Evolutionary conservation across 176 grass and related monocot species (phyloP).

Genomic region (Miscanthus lutarioriparius): DNA sequence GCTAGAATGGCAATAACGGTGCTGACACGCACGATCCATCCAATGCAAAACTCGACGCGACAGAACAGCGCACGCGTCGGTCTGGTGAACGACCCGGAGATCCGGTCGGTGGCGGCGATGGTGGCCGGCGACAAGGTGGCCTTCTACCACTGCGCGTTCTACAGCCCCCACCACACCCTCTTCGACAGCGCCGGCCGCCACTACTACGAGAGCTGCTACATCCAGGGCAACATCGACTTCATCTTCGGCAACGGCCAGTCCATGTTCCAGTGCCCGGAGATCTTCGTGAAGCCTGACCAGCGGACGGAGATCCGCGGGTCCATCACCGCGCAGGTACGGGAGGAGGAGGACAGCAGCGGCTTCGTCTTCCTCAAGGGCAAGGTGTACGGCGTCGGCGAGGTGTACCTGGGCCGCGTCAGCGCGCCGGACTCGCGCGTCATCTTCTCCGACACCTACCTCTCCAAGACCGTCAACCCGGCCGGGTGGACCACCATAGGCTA

Average conservation of each 20-base stretch:
- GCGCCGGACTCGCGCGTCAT: constrained; percentile 59
- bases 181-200: constrained; percentile 69
- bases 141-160: constrained; percentile 89
- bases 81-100: constrained; percentile 9
- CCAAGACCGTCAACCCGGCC: constrained; percentile 54
- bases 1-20: neutral
- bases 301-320: constrained; percentile 63
- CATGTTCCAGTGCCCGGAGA: constrained; percentile 84
- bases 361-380: constrained; percentile 93
- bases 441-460: constrained; percentile 74
- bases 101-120: constrained; percentile 64
- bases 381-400: constrained; percentile 79
- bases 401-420: constrained; percentile 61
- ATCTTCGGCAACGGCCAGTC: constrained; percentile 87
- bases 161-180: constrained; percentile 83
- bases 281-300: constrained; percentile 75
- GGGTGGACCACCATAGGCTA: constrained; percentile 65
- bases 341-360: constrained; percentile 44
- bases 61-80: constrained; percentile 42
- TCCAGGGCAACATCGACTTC: constrained; percentile 95
- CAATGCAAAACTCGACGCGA: neutral
- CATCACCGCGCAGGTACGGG: constrained; percentile 69
- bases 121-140: constrained; percentile 83
- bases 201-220: constrained; percentile 95
- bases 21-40: neutral